Percentiles rank a stretch among this genome's conserved stretches.
Conservation (phyloP, 169 alveolate genomes). For the Eimeria mitis region DNA sequence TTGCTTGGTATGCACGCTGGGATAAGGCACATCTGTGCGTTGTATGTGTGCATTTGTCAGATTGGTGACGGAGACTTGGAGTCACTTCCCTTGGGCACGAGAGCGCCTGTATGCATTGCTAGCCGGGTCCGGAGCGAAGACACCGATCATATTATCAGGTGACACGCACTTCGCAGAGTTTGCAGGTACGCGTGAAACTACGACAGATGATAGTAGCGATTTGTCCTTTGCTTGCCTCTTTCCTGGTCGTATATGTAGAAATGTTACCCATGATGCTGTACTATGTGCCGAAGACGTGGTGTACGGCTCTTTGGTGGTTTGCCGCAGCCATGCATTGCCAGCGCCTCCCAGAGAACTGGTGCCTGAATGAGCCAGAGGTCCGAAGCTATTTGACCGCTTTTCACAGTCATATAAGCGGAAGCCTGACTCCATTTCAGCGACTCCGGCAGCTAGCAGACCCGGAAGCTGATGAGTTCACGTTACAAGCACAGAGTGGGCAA, state of each 20-base stretch:
- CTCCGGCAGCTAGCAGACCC: constrained; percentile 56
- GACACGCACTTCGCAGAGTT: constrained; percentile 79
- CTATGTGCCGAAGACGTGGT: background rate
- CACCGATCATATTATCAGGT: constrained; percentile 76
- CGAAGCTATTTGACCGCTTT: constrained; percentile 29
- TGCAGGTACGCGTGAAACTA: constrained; percentile 40
- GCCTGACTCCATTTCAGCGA: constrained; percentile 40
- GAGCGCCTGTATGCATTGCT: constrained; percentile 60
- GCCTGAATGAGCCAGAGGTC: constrained; percentile 63
- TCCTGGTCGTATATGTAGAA: background rate
- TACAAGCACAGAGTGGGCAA: background rate
- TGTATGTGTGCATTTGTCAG: constrained; percentile 24
- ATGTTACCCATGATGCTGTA: background rate
- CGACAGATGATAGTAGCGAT: background rate
- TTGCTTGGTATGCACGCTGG: background rate
- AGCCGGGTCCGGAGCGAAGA: constrained; percentile 67
- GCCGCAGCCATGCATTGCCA: constrained; percentile 65
- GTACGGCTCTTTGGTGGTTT: background rate
- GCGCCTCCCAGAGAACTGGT: constrained; percentile 61
- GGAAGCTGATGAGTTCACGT: background rate
- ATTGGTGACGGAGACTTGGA: constrained; percentile 78
- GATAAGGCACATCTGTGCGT: background rate
- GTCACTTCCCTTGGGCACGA: constrained; percentile 74
- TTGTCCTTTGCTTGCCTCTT: background rate
- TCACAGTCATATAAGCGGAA: constrained; percentile 32